Evolutionary conservation across 345 rosid species (phyloP), one percentile per base, ranked within the genome.

Genomic region (Conringia planisiliqua): DNA sequence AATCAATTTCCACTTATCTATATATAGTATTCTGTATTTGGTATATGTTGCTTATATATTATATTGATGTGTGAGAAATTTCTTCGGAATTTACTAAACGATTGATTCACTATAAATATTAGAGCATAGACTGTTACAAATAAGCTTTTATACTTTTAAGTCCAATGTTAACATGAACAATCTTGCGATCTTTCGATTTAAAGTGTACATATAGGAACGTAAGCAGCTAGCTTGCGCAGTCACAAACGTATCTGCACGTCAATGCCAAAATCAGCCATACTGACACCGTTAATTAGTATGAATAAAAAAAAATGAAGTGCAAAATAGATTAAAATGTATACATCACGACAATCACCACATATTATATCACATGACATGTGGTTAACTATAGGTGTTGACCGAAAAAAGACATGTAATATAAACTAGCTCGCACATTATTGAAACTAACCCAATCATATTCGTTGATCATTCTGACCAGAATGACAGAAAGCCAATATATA

Each of bases 321-420:
- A n/a, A n/a, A n/a, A 62, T 27, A 50, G 6, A 46, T 17, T 38
- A 42, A 59, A 33, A 43, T 32, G 22, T 20, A 7, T 46, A 7
- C 1, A 24, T 51, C 26, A 29, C 33, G 26, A 26, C 3, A n/a
- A 51, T 54, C 62, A 54, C 46, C 43, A 40, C 8, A 62, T 39
- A 39, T 30, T 36, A 40, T 18, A 58, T 38, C 52, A 75, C 27
- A 75, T 40, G 47, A 22, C 69, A 52, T 68, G 46, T 33, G 63
- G 33, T 33, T 24, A 60, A 75, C 9, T 75, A n/a, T n/a, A 75
- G 57, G 10, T 40, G 69, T 68, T 75, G 79, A 75, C 79, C 78
- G 2, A 9, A 39, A 71, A 52, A 51, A 40, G 67, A 27, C 69
- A 51, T 69, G 79, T 75, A 69, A 61, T 50, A 38, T 50, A 38